Evolutionary conservation across 2,329 filamentous ascomycete species (phyloP).

Genomic region (Alternaria triticina): DNA sequence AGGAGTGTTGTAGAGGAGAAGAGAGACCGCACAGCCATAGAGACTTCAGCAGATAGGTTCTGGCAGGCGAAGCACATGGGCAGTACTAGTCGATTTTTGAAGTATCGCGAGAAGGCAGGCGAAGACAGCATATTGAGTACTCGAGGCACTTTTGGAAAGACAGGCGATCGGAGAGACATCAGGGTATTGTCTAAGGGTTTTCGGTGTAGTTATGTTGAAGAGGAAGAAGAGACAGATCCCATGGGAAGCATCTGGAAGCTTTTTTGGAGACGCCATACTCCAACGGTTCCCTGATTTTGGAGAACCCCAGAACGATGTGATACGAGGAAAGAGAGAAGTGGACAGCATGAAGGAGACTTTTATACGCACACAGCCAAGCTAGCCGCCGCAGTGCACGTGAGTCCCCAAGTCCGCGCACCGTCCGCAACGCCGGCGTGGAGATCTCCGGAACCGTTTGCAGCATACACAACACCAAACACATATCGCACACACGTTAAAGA

Average conservation of each 20-base stretch:
- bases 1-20: not conserved
- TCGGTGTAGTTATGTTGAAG: not conserved
- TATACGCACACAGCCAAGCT: not conserved
- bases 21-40: not conserved
- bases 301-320: not conserved
- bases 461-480: no score
- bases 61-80: not conserved
- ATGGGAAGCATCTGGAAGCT: no score
- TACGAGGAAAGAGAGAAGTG: not conserved
- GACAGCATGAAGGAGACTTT: not conserved
- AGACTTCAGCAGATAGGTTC: not conserved
- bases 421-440: not conserved
- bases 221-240: not conserved
- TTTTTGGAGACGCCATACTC: no score
- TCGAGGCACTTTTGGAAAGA: not conserved
- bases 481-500: no score
- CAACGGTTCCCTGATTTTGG: not conserved
- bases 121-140: not conserved
- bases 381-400: not conserved
- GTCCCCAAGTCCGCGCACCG: not conserved
- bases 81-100: not conserved
- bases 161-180: not conserved
- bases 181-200: no score
- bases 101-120: not conserved
- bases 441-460: accelerated